Conservation (phyloP, 1,284 basidiomycete species). For the Ustilago xerochloae region DNA sequence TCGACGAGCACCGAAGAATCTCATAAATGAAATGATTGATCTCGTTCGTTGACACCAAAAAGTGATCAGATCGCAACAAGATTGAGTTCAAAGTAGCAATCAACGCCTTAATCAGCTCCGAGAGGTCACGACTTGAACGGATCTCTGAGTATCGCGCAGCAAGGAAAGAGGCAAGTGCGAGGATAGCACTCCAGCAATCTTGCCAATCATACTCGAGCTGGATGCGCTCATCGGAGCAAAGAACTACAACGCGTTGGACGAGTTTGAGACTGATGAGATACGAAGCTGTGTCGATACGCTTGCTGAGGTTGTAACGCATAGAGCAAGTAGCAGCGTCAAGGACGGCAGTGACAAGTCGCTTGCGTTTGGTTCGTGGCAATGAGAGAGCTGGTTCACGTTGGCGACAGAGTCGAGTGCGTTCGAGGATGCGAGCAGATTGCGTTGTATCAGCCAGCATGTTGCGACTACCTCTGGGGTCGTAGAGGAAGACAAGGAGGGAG, state of each 20-base stretch:
- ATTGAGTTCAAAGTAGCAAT: slow-evolving; percentile 50
- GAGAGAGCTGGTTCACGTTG: slow-evolving; percentile 53
- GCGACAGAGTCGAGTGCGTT: slow-evolving; percentile 50
- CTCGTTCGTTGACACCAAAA: slow-evolving; percentile 47
- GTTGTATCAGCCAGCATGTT: slow-evolving; percentile 35
- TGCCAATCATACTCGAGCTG: slow-evolving; percentile 60
- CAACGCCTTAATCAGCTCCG: slow-evolving; percentile 41
- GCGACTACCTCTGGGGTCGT: slow-evolving; percentile 38
- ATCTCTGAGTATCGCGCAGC: slow-evolving; percentile 47
- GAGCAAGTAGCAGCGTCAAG: slow-evolving; percentile 55
- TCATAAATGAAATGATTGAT: slow-evolving; percentile 58
- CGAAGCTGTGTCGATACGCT: slow-evolving; percentile 49
- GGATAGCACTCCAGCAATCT: slow-evolving; percentile 55
- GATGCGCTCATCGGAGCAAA: slow-evolving; percentile 50
- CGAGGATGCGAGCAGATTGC: slow-evolving; percentile 11
- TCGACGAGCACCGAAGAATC: slow-evolving; percentile 41
- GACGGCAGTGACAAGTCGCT: slow-evolving; percentile 48
- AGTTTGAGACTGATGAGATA: slow-evolving; percentile 52
- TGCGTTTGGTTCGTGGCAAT: slow-evolving; percentile 40
- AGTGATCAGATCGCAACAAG: slow-evolving; percentile 50
- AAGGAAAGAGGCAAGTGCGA: slow-evolving; percentile 47
- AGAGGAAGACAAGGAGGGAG: slow-evolving; percentile 50
- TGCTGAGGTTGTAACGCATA: slow-evolving; percentile 61
- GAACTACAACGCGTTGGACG: slow-evolving; percentile 46
- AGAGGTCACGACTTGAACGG: slow-evolving; percentile 26